A percentile compares a stretch with the other conserved stretches of the same genome.
Evolutionary conservation across 2,329 filamentous ascomycete species (phyloP).

Genomic region (Colletotrichum nymphaeae): DNA sequence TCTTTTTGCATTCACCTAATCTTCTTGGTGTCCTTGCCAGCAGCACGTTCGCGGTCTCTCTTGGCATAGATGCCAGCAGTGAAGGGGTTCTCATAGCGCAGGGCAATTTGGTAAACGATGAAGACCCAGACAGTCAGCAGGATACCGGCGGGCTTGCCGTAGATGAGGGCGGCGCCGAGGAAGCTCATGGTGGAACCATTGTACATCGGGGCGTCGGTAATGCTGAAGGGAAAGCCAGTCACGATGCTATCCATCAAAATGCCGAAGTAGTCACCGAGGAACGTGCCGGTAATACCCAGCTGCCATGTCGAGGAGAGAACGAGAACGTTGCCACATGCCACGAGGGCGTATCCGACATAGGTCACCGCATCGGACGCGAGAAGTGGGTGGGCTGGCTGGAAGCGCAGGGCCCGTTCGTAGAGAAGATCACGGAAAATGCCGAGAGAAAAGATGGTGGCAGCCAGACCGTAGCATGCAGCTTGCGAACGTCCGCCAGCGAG

Average conservation of each 20-base stretch:
- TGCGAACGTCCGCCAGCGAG: slow-evolving; percentile 83
- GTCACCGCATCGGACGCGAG: slow-evolving; percentile 71
- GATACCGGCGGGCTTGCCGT: slow-evolving; percentile 88
- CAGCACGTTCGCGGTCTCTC: slow-evolving; percentile 72
- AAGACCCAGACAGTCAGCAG: slow-evolving; percentile 81
- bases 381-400: slow-evolving; percentile 79
- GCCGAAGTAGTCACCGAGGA: slow-evolving; percentile 98
- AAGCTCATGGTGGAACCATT: slow-evolving; percentile 94
- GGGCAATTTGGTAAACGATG: slow-evolving; percentile 81
- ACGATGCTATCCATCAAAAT: slow-evolving; percentile 97
- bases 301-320: slow-evolving; percentile 92
- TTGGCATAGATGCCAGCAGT: slow-evolving; percentile 93
- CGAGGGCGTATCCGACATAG: slow-evolving; percentile 76
- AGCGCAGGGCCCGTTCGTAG: slow-evolving; percentile 85
- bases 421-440: slow-evolving; percentile 89
- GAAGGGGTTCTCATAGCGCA: slow-evolving; percentile 93
- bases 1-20: slow-evolving; percentile 51
- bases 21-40: slow-evolving; percentile 61
- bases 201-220: slow-evolving; percentile 95
- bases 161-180: slow-evolving; percentile 85
- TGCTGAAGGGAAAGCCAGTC: slow-evolving; percentile 94
- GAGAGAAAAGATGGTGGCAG: slow-evolving; percentile 88
- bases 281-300: slow-evolving; percentile 94
- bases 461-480: slow-evolving; percentile 89
- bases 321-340: slow-evolving; percentile 82